Evolutionary conservation across 352 stramenopile species (phyloP).

Genomic region (Globisporangium recalcitrans): DNA sequence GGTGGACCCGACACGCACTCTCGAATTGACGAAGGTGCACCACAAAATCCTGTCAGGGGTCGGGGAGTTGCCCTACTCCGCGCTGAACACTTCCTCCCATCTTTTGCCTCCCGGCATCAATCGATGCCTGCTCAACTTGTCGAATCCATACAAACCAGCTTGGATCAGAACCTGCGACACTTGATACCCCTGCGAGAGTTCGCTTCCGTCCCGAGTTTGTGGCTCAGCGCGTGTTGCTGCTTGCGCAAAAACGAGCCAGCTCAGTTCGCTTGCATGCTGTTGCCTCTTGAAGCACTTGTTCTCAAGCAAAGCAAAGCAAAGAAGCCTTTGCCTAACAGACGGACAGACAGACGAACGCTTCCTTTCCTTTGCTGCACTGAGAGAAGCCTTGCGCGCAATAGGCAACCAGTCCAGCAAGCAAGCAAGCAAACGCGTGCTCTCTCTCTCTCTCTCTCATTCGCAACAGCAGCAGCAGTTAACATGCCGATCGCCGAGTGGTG

Average conservation of each 20-base stretch:
- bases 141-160: not conserved
- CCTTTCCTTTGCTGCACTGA: too few relatives aligned
- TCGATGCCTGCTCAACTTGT: not conserved
- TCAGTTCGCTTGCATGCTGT: not conserved
- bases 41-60: constrained; percentile 3
- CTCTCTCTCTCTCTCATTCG: not conserved
- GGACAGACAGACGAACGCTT: not conserved
- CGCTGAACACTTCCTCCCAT: constrained; percentile 1
- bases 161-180: not conserved
- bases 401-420: not conserved
- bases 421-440: too few relatives aligned
- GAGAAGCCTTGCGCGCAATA: too few relatives aligned
- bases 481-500: constrained; percentile 18
- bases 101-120: not conserved
- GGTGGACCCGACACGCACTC: too few relatives aligned
- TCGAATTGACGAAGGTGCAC: too few relatives aligned
- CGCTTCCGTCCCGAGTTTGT: not conserved
- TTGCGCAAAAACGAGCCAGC: constrained; percentile 7
- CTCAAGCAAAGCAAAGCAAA: too few relatives aligned
- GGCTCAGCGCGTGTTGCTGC: constrained; percentile 10
- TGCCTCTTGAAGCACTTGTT: constrained; percentile 2
- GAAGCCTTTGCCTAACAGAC: not conserved
- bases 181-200: not conserved
- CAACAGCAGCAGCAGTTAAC: not conserved
- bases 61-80: not conserved